phyloP scores from a whole-genome alignment of 345 rosid genomes.

The Eucalyptus camaldulensis region DNA sequence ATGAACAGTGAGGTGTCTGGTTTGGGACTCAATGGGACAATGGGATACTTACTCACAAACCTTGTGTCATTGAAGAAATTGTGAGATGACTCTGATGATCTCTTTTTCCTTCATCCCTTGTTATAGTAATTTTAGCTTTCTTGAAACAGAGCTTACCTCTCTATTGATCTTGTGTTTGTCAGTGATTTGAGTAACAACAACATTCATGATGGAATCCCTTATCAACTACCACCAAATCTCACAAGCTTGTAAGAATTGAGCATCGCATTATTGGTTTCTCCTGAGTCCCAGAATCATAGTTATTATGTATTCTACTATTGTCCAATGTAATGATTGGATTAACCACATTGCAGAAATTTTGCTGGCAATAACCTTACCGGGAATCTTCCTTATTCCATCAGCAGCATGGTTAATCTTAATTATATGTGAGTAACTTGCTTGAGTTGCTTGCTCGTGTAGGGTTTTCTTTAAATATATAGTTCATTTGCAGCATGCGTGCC shows the following conservation, averaged over 20 bases:
- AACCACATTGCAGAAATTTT: constrained; percentile 52
- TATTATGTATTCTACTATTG: not conserved
- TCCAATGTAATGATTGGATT: too few species aligned
- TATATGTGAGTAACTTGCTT: constrained; percentile 53
- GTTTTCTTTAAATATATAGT: not conserved
- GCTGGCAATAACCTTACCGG: constrained; percentile 80
- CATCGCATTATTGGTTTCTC: not conserved
- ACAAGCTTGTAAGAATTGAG: constrained; percentile 67
- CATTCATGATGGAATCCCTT: constrained; percentile 79
- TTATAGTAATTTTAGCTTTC: not conserved
- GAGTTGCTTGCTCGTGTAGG: not conserved
- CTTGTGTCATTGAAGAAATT: constrained; percentile 60
- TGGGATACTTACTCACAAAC: constrained; percentile 84
- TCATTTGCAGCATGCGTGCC: not conserved
- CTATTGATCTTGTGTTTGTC: constrained; percentile 2
- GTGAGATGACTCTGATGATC: constrained; percentile 20
- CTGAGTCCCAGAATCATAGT: not conserved
- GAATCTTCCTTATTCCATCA: constrained; percentile 85
- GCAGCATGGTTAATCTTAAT: constrained; percentile 57
- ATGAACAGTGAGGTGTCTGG: constrained; percentile 65
- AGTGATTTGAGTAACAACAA: constrained; percentile 89
- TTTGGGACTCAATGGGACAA: constrained; percentile 64
- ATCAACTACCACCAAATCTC: constrained; percentile 93
- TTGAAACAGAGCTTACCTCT: not conserved
- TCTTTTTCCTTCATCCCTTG: not conserved